A percentile compares a stretch with the other conserved stretches of the same genome.
phyloP scores from a whole-genome alignment of 75 land plant genomes.

The Selaginella moellendorffii region DNA sequence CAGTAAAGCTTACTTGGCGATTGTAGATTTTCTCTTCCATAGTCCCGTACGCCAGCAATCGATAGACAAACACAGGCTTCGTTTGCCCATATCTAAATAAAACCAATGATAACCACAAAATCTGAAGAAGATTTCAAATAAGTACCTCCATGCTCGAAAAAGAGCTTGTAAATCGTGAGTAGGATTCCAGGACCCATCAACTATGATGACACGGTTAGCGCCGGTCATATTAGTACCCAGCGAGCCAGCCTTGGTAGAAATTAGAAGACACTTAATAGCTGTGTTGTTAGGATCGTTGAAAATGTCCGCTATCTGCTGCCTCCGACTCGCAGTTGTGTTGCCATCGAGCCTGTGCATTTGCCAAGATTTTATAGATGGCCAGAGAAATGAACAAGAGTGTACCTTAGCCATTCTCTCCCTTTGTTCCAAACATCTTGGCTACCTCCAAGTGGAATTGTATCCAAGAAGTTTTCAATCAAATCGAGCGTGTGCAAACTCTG shows the following conservation, averaged over 20 bases:
- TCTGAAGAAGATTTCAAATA: neutral
- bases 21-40: conserved; percentile 99
- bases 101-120: neutral
- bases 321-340: conserved; percentile 47
- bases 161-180: conserved; percentile 98
- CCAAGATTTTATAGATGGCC: neutral
- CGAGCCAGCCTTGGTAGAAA: conserved; percentile 94
- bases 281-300: conserved; percentile 72
- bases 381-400: neutral
- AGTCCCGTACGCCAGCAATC: conserved; percentile 90
- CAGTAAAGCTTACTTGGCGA: conserved; percentile 55
- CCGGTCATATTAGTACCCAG: conserved; percentile 89
- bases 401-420: conserved; percentile 97
- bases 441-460: too few species aligned
- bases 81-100: conserved; percentile 73
- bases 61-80: conserved; percentile 84
- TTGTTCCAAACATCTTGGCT: conserved; percentile 68
- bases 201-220: conserved; percentile 93
- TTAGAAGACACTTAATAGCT: conserved; percentile 71
- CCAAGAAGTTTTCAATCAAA: conserved; percentile 66
- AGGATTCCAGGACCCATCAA: conserved; percentile 99
- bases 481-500: conserved; percentile 83
- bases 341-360: conserved; percentile 73
- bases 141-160: conserved; percentile 94
- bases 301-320: conserved; percentile 73